Percentiles rank a stretch among this genome's conserved stretches.
Evolutionary conservation across 2,329 filamentous ascomycete genomes (phyloP).

Genomic region (Cladosporium sp.): DNA sequence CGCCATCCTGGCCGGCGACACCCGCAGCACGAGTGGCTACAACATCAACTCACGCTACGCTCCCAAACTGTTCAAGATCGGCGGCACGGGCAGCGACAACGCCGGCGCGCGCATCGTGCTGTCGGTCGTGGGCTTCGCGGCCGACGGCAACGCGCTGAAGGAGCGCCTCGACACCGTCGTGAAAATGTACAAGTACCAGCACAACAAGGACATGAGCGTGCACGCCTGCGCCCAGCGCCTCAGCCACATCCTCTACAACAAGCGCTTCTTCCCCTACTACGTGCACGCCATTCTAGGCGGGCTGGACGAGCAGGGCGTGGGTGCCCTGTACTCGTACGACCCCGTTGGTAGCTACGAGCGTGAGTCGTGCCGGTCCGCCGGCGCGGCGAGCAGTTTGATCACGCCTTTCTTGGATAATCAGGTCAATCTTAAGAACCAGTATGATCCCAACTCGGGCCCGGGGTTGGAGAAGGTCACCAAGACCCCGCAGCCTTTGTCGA

Average conservation of each 20-base stretch:
- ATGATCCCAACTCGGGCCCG: conserved; percentile 77
- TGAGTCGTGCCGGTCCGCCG: conserved; percentile 91
- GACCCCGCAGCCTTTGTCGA: conserved; percentile 63
- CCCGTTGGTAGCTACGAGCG: conserved; percentile 97
- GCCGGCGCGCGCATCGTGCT: conserved; percentile 82
- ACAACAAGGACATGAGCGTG: conserved; percentile 93
- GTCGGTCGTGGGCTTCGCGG: conserved; percentile 92
- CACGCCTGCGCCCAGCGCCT: conserved; percentile 92
- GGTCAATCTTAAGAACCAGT: conserved; percentile 99
- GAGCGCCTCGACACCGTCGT: conserved; percentile 91
- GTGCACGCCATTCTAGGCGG: conserved; percentile 91
- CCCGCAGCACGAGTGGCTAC: conserved; percentile 91
- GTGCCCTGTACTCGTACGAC: conserved; percentile 95
- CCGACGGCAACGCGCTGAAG: conserved; percentile 89
- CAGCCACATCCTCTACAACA: conserved; percentile 92
- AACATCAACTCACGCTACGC: conserved; percentile 97
- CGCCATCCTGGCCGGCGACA: conserved; percentile 95
- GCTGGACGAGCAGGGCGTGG: conserved; percentile 89
- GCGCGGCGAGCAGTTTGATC: conserved; percentile 86
- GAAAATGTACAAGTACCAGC: conserved; percentile 99
- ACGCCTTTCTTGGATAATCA: conserved; percentile 99
- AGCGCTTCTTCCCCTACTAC: conserved; percentile 99
- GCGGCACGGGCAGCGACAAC: conserved; percentile 81
- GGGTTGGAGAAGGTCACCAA: conserved; percentile 76
- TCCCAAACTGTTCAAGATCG: conserved; percentile 96